Percentiles rank a stretch among this genome's conserved stretches.
Evolutionary conservation across 139 green algal species (phyloP).

Genomic region (Zygnema circumcarinatum): DNA sequence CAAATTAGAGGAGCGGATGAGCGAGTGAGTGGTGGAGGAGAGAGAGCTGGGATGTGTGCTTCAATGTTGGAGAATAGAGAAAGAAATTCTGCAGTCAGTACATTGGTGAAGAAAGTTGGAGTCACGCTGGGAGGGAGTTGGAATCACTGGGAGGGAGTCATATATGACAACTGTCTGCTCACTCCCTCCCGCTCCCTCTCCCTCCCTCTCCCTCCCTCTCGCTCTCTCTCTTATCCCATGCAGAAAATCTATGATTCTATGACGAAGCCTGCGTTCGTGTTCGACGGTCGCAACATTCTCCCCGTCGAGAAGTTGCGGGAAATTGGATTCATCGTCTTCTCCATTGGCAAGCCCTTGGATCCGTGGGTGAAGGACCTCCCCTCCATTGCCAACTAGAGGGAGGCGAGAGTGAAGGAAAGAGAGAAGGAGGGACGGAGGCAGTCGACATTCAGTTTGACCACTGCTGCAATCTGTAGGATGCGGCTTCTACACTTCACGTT

Average conservation of each 20-base stretch:
- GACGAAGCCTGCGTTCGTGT: constrained; percentile 98
- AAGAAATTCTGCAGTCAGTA: too few species aligned
- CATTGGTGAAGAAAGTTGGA: too few species aligned
- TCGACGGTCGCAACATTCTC: constrained; percentile 97
- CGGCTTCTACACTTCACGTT: neutral
- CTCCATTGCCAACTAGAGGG: neutral
- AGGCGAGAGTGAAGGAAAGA: neutral
- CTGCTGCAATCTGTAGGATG: neutral
- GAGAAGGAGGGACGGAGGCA: neutral
- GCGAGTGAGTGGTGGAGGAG: too few species aligned
- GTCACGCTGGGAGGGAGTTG: too few species aligned
- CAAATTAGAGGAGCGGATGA: too few species aligned
- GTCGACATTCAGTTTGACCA: neutral
- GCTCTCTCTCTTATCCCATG: too few species aligned
- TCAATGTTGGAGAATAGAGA: too few species aligned
- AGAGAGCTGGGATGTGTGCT: too few species aligned
- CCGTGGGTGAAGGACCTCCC: constrained; percentile 83
- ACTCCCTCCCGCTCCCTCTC: too few species aligned
- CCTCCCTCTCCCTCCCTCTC: too few species aligned
- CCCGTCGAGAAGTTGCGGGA: constrained; percentile 86
- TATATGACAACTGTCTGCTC: too few species aligned
- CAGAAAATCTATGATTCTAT: constrained; percentile 83
- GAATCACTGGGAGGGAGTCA: too few species aligned
- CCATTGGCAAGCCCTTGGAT: constrained; percentile 97
- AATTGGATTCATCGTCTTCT: constrained; percentile 98